Evolutionary conservation across 192 early-diverging fungal genomes (phyloP), one percentile per base, ranked within the genome.

Genomic region (Thamnidium elegans): DNA sequence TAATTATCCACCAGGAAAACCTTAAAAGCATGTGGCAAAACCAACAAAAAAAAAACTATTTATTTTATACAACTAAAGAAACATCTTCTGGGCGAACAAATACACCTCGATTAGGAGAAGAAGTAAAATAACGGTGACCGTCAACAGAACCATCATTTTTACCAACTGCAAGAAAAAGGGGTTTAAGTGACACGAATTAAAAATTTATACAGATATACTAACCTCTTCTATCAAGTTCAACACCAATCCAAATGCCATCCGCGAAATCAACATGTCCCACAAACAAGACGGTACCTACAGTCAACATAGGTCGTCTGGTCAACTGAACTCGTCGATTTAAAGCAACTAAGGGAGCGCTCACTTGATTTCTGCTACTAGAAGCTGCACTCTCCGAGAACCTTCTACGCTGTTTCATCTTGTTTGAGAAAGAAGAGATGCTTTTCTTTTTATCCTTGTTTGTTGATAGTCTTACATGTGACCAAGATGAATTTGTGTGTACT

Each of bases 181-280:
- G n/a, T n/a, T n/a, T n/a, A n/a, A n/a, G n/a, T n/a, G n/a, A n/a
- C n/a, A n/a, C n/a, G n/a, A n/a, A n/a, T n/a, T n/a, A n/a, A n/a
- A n/a, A n/a, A n/a, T n/a, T n/a, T n/a, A n/a, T n/a, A n/a, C n/a
- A n/a, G n/a, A n/a, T n/a, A n/a, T n/a, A n/a, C n/a, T n/a, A n/a
- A n/a, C 69, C 69, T 47, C 69, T 56, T 23, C 62, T 52, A 65
- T 92, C 89, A 7, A 96, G 78, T 71, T 94, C 95, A 4, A 97
- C 77, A 34, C 95, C 95, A 51, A 94, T 81, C 94, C 94, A 97
- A 50, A 73, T 70, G 13, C 95, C 95, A 0, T 85, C 30, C 6
- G 89, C 86, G 74, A 97, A 97, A 1, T 74, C 65, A 1, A 93
- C 94, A n/a, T 66, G 45, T 3, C 94, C 95, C 17, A 84, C 77